Evolutionary conservation across 2,329 filamentous ascomycete species (phyloP), one percentile per base, ranked within the genome.

Genomic region (Exophiala aquamarina): DNA sequence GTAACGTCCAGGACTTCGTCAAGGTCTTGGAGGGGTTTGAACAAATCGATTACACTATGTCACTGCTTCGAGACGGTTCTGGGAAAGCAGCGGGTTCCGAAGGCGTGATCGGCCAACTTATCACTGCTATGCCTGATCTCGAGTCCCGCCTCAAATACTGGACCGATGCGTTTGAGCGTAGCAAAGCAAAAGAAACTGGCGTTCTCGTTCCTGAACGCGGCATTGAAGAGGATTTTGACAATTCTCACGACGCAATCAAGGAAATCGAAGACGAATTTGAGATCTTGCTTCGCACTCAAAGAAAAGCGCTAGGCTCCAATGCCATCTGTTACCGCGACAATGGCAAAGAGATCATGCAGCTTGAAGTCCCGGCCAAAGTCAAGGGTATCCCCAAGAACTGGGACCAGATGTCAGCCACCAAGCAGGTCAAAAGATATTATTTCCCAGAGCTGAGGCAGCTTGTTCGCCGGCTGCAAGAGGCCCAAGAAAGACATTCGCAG

Each of bases 381-480:
- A 95, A 94, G 67, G 83, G 70, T 48, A 71, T 98, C 2, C 93
- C 93, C 0, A 86, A 86, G 56, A 81, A 75, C 59, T 98, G 93
- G 91, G 84, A 90, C 54, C 92, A 97, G 63, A 96, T 97, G 90
- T 97, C 93, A 3, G 87, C 91, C 1, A 97, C 93, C 0, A 82
- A 86, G 54, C 83, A 85, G 47, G 87, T 94, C 62, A 96, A 95
- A 69, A 86, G 93, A 1, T 98, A 92, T 73, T 98, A 97, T 71
- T 95, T 91, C 58, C 79, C 84, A 1, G 87, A 95, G 61, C 77
- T 97, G 11, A 86, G 87, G 11, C 76, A 79, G 20, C 79, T 96
- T 2, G 90, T 98, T 17, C 86, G 92, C 40, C 80, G 89, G 59
- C 77, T 97, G 14, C 93, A 95, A 63, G 93, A 98, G 70, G 88